Conservation (phyloP, 2,329 filamentous ascomycete species). For the Elsinoe perseae region DNA sequence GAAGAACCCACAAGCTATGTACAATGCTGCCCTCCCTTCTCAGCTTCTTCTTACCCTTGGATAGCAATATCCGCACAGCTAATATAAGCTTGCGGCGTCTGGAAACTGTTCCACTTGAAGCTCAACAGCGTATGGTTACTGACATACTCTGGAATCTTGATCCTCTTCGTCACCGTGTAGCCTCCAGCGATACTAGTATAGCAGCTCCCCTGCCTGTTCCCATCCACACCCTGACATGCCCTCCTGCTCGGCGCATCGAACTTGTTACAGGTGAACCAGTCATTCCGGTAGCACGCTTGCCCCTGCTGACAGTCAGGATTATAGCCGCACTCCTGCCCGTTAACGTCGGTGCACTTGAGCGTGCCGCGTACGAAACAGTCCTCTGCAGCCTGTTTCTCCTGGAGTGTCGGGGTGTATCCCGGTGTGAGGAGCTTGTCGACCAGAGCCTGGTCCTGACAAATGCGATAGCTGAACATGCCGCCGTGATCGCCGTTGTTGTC, state of each 20-base stretch:
- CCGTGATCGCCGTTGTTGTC: slow-evolving; percentile 13
- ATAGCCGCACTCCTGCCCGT: background rate
- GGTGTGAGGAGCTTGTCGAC: slow-evolving; percentile 5
- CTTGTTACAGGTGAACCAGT: slow-evolving; percentile 12
- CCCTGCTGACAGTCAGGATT: slow-evolving; percentile 1
- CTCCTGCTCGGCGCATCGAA: slow-evolving; percentile 2
- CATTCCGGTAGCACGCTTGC: background rate
- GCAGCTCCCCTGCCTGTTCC: slow-evolving; percentile 4
- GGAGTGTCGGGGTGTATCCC: background rate
- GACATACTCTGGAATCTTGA: slow-evolving; percentile 7
- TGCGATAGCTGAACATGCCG: slow-evolving; percentile 7
- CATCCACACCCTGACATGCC: slow-evolving; percentile 10
- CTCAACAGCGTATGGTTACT: slow-evolving; percentile 6
- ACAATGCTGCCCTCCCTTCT: background rate
- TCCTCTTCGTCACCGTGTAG: slow-evolving; percentile 11
- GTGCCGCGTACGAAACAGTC: slow-evolving; percentile 10
- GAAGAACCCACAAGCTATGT: background rate
- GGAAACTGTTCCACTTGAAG: slow-evolving; percentile 9
- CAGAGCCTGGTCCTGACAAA: slow-evolving; percentile 12
- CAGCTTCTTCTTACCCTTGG: background rate
- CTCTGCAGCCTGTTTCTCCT: slow-evolving; percentile 6
- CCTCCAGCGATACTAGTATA: background rate
- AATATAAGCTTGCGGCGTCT: slow-evolving; percentile 11
- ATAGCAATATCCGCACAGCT: slow-evolving; percentile 12
- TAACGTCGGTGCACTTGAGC: slow-evolving; percentile 10